Conservation (phyloP, 768 basidiomycete genomes). For the Clavulina sp. region DNA sequence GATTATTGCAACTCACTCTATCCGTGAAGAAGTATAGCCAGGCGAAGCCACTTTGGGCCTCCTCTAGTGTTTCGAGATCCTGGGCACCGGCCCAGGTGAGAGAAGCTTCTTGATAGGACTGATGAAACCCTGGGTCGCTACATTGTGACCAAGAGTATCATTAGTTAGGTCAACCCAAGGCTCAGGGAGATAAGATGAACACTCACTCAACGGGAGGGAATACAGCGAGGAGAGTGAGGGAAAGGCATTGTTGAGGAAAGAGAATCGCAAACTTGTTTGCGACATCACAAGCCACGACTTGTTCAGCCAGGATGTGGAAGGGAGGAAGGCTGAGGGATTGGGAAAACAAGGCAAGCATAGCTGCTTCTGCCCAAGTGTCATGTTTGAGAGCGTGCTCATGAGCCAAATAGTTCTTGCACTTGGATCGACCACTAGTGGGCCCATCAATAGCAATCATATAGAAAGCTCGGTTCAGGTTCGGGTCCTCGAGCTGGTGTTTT, state of each 20-base stretch:
- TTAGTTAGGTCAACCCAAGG: too few species aligned
- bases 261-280: slow-evolving; percentile 35
- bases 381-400: too few species aligned
- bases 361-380: slow-evolving; percentile 65
- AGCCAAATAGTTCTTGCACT: too few species aligned
- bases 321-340: slow-evolving; percentile 48
- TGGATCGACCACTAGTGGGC: background rate
- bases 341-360: slow-evolving; percentile 45
- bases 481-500: background rate
- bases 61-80: too few species aligned
- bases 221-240: slow-evolving; percentile 7
- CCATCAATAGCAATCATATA: background rate
- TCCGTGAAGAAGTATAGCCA: too few species aligned
- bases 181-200: too few species aligned
- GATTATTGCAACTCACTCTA: too few species aligned
- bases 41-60: too few species aligned
- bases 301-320: slow-evolving; percentile 55
- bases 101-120: too few species aligned
- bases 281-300: slow-evolving; percentile 35
- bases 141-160: too few species aligned
- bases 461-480: background rate
- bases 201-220: slow-evolving; percentile 9
- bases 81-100: too few species aligned
- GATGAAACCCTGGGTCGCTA: too few species aligned
- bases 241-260: slow-evolving; percentile 10